Percentiles rank a stretch among this genome's conserved stretches.
phyloP scores from a whole-genome alignment of 352 stramenopile genomes.

The Globisporangium nodosum region DNA sequence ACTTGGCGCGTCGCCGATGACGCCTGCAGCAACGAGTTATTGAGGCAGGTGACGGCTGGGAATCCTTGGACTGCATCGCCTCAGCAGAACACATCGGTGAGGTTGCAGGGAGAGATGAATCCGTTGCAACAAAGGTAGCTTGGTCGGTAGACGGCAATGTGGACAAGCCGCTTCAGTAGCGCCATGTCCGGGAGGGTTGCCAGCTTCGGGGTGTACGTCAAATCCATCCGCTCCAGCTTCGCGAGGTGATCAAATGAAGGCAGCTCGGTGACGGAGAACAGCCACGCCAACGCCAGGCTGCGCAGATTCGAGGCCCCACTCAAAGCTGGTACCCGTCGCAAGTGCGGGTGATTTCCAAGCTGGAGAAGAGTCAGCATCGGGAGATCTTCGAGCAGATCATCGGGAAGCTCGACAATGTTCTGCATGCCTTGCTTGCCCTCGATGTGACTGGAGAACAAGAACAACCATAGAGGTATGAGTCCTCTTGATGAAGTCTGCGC shows the following conservation, averaged over 20 bases:
- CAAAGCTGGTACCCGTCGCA: conserved; percentile 23
- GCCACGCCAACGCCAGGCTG: conserved; percentile 21
- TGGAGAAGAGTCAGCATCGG: conserved; percentile 28
- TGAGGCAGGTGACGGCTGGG: conserved; percentile 13
- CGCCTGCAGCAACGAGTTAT: conserved; percentile 1
- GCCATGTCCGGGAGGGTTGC: conserved; percentile 19
- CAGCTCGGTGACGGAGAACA: conserved; percentile 17
- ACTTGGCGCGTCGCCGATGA: conserved; percentile 7
- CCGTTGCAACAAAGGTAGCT: conserved; percentile 33
- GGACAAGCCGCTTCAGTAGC: conserved; percentile 8
- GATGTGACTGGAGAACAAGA: conserved; percentile 25
- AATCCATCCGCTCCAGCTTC: conserved; percentile 21
- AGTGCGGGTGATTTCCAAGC: conserved; percentile 21
- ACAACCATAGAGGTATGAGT: too few species aligned
- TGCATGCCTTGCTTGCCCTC: conserved; percentile 23
- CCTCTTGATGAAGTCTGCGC: too few species aligned
- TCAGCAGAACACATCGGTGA: conserved; percentile 20
- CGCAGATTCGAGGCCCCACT: conserved; percentile 22
- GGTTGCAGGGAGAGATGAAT: conserved; percentile 22
- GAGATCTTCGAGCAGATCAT: conserved; percentile 29
- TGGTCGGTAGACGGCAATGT: conserved; percentile 22
- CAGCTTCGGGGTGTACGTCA: conserved; percentile 16
- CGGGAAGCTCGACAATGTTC: conserved; percentile 20
- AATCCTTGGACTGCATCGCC: background rate
- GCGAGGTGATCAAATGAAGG: conserved; percentile 18